Base-by-base conservation (phyloP, 257 asterid genomes). In the Echites panduratus region DNA sequence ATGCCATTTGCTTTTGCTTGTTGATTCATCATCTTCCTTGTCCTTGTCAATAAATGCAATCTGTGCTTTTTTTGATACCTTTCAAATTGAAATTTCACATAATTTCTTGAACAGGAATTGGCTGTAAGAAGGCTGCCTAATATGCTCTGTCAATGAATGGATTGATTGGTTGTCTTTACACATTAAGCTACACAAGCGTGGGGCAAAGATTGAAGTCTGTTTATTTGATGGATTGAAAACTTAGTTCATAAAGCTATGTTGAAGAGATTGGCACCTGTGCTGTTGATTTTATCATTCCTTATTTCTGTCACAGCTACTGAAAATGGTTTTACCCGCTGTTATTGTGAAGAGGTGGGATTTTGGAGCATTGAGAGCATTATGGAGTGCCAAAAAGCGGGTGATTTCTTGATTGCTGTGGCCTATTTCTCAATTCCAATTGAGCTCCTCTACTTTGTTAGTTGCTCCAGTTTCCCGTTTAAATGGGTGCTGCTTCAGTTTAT, bases 381-480 rank as follows among this genome's bases (percentile, higher is more conserved):
- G 38, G 94, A 87, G 77, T 85, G 86, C 81, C 99, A 95, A 77
- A 85, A 81, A 76, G 89, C 84, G 43, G 79, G 99, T 54, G 99
- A 95, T 76, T 89, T 95, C 77, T 75, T 90, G 85, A 95, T 92
- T 74, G 97, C 97, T 1, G 89, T 95, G 53, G 99, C 99, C 62
- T 95, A 95, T 81, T 95, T 95, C 66, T 92, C 99, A 4, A 95
- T 95, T 79, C 99, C 99, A 0, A 75, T 95, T 58, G 99, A 95
- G 96, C 90, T 95, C 12, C 89, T 95, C 41, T 95, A 90, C 83
- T 95, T 95, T 64, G 85, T 92, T 22, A 90, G 94, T 82, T 90
- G 91, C 84, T 84, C 97, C 10, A 85, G 80, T 41, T 66, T 95
- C 48, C 99, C 99, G 3, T 90, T 90, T 73, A 95, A 92, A 86